Percentiles rank a stretch among this genome's conserved stretches.
These are phyloP conservation scores for Trichophyton equinum DNA, from an alignment of 2,329 filamentous ascomycete species.

Conservation along the genomic window DNA sequence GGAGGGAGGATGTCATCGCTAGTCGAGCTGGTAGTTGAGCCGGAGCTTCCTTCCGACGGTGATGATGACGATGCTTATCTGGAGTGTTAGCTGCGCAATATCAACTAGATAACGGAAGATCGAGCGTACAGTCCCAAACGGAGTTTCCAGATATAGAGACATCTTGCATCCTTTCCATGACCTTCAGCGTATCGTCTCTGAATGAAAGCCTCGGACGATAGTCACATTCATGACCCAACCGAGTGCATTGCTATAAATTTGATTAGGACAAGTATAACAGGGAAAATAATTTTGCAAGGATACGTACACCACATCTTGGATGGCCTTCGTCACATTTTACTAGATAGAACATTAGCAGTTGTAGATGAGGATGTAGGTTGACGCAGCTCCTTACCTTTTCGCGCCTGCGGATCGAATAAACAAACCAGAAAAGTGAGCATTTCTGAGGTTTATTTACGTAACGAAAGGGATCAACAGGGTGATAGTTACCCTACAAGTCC, in stretches of 20 bases:
- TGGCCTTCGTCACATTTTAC: constrained; percentile 47
- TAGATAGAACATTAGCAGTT: constrained; percentile 13
- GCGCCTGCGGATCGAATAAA: constrained; percentile 4
- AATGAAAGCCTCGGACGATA: constrained; percentile 46
- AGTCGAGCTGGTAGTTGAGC: constrained; percentile 21
- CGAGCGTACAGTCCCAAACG: constrained; percentile 44
- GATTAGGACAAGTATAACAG: not conserved
- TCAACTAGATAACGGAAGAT: not conserved
- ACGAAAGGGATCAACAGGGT: not conserved
- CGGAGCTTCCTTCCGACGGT: constrained; percentile 18
- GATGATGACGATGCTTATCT: constrained; percentile 21
- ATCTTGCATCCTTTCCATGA: constrained; percentile 41
- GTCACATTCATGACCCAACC: constrained; percentile 45
- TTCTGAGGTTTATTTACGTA: not conserved
- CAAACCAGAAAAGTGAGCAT: not conserved
- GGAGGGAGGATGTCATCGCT: constrained; percentile 40
- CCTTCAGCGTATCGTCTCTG: constrained; percentile 40
- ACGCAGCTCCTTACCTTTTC: constrained; percentile 25
- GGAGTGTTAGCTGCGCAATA: constrained; percentile 12
- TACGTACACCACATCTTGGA: constrained; percentile 41
- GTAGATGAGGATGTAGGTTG: not conserved
- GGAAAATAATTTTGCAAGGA: constrained; percentile 4
- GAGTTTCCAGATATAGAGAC: constrained; percentile 40
- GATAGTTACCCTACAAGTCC: constrained; percentile 32
- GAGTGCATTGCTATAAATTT: constrained; percentile 38